Conservation (phyloP, 176 grass and related monocot genomes). For the Triticum turgidum region DNA sequence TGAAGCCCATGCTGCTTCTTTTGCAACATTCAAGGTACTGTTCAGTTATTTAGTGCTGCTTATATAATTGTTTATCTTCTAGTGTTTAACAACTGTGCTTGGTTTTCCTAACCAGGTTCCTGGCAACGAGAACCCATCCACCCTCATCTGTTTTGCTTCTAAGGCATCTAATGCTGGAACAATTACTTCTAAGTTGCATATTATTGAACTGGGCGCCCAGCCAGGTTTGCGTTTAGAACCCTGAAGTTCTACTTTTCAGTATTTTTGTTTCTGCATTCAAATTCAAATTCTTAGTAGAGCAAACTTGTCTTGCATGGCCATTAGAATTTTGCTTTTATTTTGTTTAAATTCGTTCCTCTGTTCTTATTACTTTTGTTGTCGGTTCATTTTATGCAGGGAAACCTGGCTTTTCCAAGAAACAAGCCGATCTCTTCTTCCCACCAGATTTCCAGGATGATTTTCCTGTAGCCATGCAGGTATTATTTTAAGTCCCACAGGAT, state of each 20-base stretch:
- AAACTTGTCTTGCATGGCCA: neutral
- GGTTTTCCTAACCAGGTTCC: slow-evolving; percentile 46
- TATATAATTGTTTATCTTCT: slow-evolving; percentile 18
- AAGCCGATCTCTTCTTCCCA: slow-evolving; percentile 92
- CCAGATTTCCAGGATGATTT: slow-evolving; percentile 98
- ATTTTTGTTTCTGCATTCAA: neutral
- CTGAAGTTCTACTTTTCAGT: slow-evolving; percentile 5
- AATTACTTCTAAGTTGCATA: slow-evolving; percentile 83
- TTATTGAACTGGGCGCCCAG: slow-evolving; percentile 90
- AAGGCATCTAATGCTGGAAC: slow-evolving; percentile 91
- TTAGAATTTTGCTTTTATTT: neutral
- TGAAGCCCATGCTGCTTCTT: slow-evolving; percentile 98
- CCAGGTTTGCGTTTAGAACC: slow-evolving; percentile 61
- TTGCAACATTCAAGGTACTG: slow-evolving; percentile 84
- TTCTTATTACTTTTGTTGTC: neutral
- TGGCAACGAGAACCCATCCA: slow-evolving; percentile 95
- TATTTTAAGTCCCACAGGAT: neutral
- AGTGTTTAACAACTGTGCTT: neutral
- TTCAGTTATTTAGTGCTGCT: slow-evolving; percentile 12
- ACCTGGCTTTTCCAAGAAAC: slow-evolving; percentile 92
- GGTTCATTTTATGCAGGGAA: slow-evolving; percentile 53
- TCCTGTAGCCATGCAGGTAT: slow-evolving; percentile 97
- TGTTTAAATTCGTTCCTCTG: neutral
- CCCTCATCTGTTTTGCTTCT: slow-evolving; percentile 89
- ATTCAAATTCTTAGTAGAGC: neutral